Conservation (phyloP, 2,329 filamentous ascomycete genomes). For the Aspergillus persii region DNA sequence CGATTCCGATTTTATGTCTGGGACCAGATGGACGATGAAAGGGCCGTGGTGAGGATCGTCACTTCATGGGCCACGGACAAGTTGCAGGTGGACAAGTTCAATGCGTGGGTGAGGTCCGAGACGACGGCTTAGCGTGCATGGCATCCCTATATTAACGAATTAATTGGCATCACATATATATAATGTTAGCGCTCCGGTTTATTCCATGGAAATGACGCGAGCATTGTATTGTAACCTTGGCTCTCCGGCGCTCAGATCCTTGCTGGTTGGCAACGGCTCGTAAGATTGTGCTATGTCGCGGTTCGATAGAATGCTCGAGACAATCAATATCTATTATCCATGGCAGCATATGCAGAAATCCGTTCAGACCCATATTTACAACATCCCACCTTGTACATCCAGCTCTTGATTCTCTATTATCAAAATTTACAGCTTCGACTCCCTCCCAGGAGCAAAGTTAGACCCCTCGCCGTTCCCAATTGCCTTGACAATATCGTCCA, state of each 20-base stretch:
- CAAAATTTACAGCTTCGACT: slow-evolving; percentile 27
- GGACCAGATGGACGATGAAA: slow-evolving; percentile 43
- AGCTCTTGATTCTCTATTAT: neutral
- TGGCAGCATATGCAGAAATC: neutral
- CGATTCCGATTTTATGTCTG: slow-evolving; percentile 50
- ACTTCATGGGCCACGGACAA: slow-evolving; percentile 53
- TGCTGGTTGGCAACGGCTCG: too few species aligned
- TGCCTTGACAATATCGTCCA: slow-evolving; percentile 59
- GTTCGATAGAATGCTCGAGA: too few species aligned
- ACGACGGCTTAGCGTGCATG: slow-evolving; percentile 6
- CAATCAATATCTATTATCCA: too few species aligned
- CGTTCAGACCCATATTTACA: neutral
- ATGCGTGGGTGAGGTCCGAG: slow-evolving; percentile 29
- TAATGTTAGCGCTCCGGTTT: too few species aligned
- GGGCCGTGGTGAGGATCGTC: slow-evolving; percentile 46
- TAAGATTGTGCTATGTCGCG: too few species aligned
- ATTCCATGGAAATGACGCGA: too few species aligned
- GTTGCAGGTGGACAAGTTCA: slow-evolving; percentile 41
- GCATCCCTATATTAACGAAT: neutral
- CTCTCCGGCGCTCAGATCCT: too few species aligned
- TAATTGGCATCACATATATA: too few species aligned
- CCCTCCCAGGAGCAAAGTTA: slow-evolving; percentile 54
- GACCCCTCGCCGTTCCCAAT: slow-evolving; percentile 50
- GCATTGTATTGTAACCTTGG: too few species aligned
- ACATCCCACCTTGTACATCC: neutral